Percentiles rank a stretch among this genome's conserved stretches.
Evolutionary conservation across 179 eudicot species (phyloP).

Genomic region (Beta macrorhiza): DNA sequence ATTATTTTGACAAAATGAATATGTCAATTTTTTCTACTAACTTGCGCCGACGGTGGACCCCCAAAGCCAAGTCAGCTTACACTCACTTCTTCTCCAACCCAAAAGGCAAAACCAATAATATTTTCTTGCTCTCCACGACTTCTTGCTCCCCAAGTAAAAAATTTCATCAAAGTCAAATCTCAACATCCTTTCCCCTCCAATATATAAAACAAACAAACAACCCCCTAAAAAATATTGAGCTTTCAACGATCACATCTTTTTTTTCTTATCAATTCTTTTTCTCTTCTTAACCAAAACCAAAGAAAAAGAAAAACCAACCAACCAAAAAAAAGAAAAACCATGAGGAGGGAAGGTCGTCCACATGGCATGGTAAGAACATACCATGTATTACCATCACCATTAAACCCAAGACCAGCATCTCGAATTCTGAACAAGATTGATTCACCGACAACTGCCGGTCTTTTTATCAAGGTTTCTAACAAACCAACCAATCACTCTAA

Average conservation of each 20-base stretch:
- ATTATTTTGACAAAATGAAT: too few species aligned
- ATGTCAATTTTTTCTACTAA: too few species aligned
- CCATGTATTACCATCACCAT: conserved; percentile 27
- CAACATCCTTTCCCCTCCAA: neutral
- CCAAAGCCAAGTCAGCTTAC: too few species aligned
- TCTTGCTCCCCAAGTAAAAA: conserved; percentile 2
- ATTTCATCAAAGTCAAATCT: neutral
- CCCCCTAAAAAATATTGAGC: neutral
- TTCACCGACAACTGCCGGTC: conserved; percentile 50
- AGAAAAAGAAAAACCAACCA: neutral
- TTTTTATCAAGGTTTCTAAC: conserved; percentile 42
- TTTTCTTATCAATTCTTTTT: neutral
- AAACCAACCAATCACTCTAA: conserved; percentile 81
- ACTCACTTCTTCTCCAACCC: too few species aligned
- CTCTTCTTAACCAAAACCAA: neutral
- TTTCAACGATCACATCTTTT: conserved; percentile 1
- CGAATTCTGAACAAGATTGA: conserved; percentile 29
- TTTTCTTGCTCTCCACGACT: conserved; percentile 2
- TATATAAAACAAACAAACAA: neutral
- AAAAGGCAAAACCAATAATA: too few species aligned
- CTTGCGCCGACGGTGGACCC: too few species aligned
- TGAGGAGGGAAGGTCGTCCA: conserved; percentile 70
- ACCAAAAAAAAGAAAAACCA: conserved; percentile 13
- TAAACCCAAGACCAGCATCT: conserved; percentile 1
- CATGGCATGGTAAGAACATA: conserved; percentile 57